Conservation (phyloP, 306 rosid genomes). For the Cyamopsis tetragonoloba region DNA sequence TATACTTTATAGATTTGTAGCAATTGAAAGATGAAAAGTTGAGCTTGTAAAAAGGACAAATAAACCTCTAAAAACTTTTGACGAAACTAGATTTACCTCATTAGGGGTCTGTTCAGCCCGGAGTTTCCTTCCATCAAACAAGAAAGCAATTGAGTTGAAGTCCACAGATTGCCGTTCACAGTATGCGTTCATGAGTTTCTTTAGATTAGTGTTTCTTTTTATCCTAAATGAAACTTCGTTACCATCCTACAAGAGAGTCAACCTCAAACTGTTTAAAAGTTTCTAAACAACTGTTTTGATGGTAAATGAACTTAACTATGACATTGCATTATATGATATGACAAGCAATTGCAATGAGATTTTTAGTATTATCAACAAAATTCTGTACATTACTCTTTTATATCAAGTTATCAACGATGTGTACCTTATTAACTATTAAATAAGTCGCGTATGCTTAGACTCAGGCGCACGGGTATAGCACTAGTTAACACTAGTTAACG, state of each 20-base stretch:
- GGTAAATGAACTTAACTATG: neutral
- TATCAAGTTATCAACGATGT: neutral
- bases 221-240: slow-evolving; percentile 57
- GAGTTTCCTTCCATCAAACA: slow-evolving; percentile 69
- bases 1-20: neutral
- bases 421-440: no score
- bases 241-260: slow-evolving; percentile 43
- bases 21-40: neutral
- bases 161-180: slow-evolving; percentile 54
- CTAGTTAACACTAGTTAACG: no score
- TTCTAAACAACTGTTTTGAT: neutral
- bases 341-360: neutral
- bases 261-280: neutral
- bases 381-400: no score
- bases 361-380: no score
- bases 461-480: no score
- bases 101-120: slow-evolving; percentile 62
- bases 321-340: no score
- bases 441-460: no score
- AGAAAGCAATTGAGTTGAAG: slow-evolving; percentile 59
- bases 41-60: neutral
- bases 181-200: slow-evolving; percentile 64
- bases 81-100: slow-evolving; percentile 36
- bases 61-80: neutral
- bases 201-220: slow-evolving; percentile 48